Evolutionary conservation across 306 rosid species (phyloP), one percentile per base, ranked within the genome.

Genomic region (Quercus robur): DNA sequence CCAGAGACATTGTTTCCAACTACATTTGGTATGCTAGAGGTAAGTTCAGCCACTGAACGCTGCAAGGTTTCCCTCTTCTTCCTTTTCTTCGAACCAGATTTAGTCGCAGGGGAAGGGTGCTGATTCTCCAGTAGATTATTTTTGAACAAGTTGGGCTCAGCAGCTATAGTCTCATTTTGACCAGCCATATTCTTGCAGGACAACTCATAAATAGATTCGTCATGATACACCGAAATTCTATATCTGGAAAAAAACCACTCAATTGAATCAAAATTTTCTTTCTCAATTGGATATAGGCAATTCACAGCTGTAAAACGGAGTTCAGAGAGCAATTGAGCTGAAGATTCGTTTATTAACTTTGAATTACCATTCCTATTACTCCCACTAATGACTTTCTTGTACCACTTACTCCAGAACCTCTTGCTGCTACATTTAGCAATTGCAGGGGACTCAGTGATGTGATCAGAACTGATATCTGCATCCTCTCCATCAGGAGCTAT

Each of bases 331-430:
- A 91, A 77, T 70, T 89, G 86, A 10, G 85, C 66, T 28, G 94
- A 41, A 69, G 86, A 78, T 57, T 80, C 76, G 81, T 75, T 84
- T 51, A 9, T 76, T 75, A 92, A 86, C 54, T 87, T 80, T 66
- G 83, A 77, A 78, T 69, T 75, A 75, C 74, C 76, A 18, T 85
- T 83, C 56, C 64, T 74, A 54, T 74, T 59, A 78, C 78, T 74
- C 77, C 63, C 76, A 62, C 84, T 73, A 6, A 81, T 9, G 44
- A 90, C 87, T 81, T 87, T 87, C 85, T 64, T 74, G 88, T 86
- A 74, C 97, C 97, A 92, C 74, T 81, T 88, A 63, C 75, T 86
- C 86, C 84, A 90, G 85, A 92, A 92, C 83, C 83, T 92, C 85
- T 84, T 88, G 67, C 78, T 84, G 35, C 79, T 84, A 75, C 70